Conservation (phyloP, 805 yeast species). For the Yarrowia sp. region DNA sequence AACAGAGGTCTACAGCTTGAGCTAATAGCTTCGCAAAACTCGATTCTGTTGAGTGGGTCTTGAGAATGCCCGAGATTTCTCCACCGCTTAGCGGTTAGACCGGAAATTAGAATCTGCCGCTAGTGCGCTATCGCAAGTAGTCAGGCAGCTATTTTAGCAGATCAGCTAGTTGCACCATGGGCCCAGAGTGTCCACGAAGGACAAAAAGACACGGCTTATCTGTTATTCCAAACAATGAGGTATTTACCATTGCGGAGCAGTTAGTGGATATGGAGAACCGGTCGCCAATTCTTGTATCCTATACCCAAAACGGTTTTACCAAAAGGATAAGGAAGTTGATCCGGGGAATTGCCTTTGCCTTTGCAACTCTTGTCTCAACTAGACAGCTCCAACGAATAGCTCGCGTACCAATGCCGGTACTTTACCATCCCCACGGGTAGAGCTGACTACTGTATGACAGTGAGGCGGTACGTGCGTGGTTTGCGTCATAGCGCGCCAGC, state of each 20-base stretch:
- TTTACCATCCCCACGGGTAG: no score
- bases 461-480: no score
- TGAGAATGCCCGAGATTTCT: constrained; percentile 14
- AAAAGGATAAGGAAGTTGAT: neutral
- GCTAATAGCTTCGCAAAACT: neutral
- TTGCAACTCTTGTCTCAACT: no score
- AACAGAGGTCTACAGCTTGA: neutral
- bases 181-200: constrained; percentile 1
- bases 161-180: constrained; percentile 4
- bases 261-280: neutral
- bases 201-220: constrained; percentile 7
- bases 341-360: neutral
- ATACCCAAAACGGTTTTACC: neutral
- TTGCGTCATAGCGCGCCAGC: neutral
- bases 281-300: neutral
- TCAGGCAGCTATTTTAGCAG: constrained; percentile 1
- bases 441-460: no score
- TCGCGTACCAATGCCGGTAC: no score
- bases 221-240: neutral
- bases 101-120: constrained; percentile 5
- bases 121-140: constrained; percentile 19
- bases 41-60: constrained; percentile 3
- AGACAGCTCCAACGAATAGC: no score
- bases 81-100: constrained; percentile 1
- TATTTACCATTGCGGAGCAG: neutral